These are phyloP conservation scores for Dinochytrium kinnereticum DNA, from an alignment of 371 early-diverging fungal species.

Conservation along the genomic window DNA sequence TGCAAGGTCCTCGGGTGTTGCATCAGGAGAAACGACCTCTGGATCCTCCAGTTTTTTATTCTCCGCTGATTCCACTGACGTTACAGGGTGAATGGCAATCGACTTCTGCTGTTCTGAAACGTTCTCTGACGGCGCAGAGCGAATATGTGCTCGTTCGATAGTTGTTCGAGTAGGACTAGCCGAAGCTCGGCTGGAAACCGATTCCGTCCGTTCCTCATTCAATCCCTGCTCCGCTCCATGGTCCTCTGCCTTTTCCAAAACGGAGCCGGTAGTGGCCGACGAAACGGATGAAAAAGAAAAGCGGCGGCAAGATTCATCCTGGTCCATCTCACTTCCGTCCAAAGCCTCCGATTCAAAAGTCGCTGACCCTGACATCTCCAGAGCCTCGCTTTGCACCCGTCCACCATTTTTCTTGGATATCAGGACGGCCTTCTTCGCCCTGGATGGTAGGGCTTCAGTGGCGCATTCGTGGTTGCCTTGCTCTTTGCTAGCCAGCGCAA, in stretches of 20 bases:
- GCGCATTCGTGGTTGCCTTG: neutral
- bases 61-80: too few relatives aligned
- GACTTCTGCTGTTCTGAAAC: neutral
- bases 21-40: neutral
- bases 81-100: neutral
- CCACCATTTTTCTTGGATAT: neutral
- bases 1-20: neutral
- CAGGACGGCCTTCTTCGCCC: neutral
- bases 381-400: neutral
- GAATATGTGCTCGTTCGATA: neutral
- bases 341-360: neutral
- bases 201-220: neutral
- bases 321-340: neutral
- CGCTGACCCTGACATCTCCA: neutral
- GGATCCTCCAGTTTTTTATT: neutral
- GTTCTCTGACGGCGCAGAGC: neutral
- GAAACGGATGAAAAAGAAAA: neutral
- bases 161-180: neutral
- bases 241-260: neutral
- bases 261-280: neutral
- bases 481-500: conserved; percentile 2
- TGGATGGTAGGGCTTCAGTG: neutral
- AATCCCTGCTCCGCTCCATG: neutral
- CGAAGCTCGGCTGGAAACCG: neutral
- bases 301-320: neutral